Evolutionary conservation across 305 asterid genomes (phyloP).

Genomic region (Fraxinus albicans): DNA sequence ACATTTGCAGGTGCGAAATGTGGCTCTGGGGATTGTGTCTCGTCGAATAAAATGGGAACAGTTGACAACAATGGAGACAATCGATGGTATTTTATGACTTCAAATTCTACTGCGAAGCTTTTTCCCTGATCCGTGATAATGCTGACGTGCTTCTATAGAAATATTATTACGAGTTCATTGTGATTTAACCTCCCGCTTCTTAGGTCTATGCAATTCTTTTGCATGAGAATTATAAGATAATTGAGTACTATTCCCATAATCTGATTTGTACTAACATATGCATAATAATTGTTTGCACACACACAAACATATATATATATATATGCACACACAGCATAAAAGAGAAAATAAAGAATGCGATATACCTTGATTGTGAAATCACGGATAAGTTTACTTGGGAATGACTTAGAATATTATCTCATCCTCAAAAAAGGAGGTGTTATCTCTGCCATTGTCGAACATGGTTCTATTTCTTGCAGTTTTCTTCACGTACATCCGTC

Average conservation of each 20-base stretch:
- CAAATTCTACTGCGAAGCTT: not conserved
- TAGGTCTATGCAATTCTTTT: not conserved
- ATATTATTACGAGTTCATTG: not conserved
- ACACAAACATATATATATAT: not conserved
- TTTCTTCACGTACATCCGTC: constrained; percentile 69
- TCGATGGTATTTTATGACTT: constrained; percentile 60
- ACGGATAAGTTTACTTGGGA: not conserved
- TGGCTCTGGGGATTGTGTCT: constrained; percentile 90
- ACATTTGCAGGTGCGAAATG: constrained; percentile 72
- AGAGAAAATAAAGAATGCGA: not conserved
- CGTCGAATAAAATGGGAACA: constrained; percentile 92
- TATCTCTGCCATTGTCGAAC: constrained; percentile 9
- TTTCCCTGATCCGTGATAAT: not conserved
- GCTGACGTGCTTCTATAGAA: not conserved
- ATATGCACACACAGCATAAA: not conserved
- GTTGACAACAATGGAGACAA: constrained; percentile 75
- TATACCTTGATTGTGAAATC: not conserved
- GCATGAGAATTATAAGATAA: not conserved
- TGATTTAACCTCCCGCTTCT: not conserved
- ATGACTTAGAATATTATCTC: not conserved
- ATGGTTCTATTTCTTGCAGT: constrained; percentile 48
- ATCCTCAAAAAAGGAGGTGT: not conserved
- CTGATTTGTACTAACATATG: not conserved
- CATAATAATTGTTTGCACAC: not conserved
- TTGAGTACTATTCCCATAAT: not conserved